Base-by-base conservation (phyloP, 768 basidiomycete genomes). In the Auriscalpium vulgare region DNA sequence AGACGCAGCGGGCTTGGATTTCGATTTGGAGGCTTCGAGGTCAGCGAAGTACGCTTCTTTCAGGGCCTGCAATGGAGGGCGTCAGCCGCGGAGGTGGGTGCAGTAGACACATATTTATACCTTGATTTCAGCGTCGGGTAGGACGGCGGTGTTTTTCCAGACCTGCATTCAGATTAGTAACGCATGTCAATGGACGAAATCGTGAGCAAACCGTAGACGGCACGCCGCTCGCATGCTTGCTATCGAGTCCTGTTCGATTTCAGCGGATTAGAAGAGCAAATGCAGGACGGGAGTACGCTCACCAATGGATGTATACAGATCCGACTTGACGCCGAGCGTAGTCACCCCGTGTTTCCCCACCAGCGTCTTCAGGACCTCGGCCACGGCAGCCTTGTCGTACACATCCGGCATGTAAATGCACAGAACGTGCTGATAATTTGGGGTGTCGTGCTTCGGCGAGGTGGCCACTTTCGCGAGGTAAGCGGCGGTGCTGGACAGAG, bases 201-300 rank as follows among this genome's bases (percentile, higher is more conserved):
- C 37, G 16, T 9, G 23, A 13, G 67, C 76, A 47, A 56, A 85
- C 87, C 58, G 87, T 88, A 21, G 87, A 84, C 43, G 76, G 79
- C 51, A 90, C 76, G 8, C 87, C 84, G 64, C 85, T 87, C 0
- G 82, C 67, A 65, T 89, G 88, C 64, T 90, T 90, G 68, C 86
- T 88, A 61, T 88, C 85, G 55, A 90, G 71, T 1, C 84, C 85
- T 82, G 62, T n/a, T 57, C 10, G 59, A 36, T 17, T 4, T 44
- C 34, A 5, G 17, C 36, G 34, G 21, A 3, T 37, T 0, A 16
- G n/a, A 35, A 23, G 14, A 5, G 19, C 23, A 47, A 16, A 46
- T n/a, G 21, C 16, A 45, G 36, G 23, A 36, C 21, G 16, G 8
- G 35, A 37, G 46, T 14, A 9, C 10, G 57, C 67, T 40, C 63